Conservation (phyloP, 108 stramenopile genomes). For the Ochromonas danica region DNA sequence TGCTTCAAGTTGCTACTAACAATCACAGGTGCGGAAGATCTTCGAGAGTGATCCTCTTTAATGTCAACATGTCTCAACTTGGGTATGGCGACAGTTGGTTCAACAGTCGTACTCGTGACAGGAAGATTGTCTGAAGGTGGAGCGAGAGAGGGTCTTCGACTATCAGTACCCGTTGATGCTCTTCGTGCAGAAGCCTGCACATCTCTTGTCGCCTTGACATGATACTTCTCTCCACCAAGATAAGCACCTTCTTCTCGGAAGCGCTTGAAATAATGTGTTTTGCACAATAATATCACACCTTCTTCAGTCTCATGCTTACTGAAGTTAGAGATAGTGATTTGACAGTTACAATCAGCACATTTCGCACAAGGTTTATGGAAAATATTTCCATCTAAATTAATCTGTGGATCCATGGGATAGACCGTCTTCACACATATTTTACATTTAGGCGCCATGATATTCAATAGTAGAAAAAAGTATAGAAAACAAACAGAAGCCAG, state of each 20-base stretch:
- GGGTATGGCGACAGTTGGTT: no score
- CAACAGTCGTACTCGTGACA: no score
- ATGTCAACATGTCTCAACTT: no score
- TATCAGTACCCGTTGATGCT: no score
- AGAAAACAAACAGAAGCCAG: no score
- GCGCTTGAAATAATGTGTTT: constrained; percentile 38
- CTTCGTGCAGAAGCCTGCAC: not conserved
- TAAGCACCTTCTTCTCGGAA: constrained; percentile 28
- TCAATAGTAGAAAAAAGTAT: no score
- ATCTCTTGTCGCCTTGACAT: not conserved
- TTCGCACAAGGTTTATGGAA: constrained; percentile 35
- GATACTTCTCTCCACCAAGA: constrained; percentile 30
- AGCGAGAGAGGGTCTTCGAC: no score
- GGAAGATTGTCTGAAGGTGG: no score
- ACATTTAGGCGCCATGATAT: constrained; percentile 23
- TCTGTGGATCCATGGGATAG: constrained; percentile 37
- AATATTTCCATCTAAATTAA: constrained; percentile 19
- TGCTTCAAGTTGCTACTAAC: no score
- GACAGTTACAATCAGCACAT: constrained; percentile 29
- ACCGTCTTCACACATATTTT: constrained; percentile 17
- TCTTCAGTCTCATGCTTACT: not conserved
- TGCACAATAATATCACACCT: constrained; percentile 16
- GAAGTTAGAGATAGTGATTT: constrained; percentile 35
- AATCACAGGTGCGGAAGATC: no score
- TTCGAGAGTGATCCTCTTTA: no score